Base-by-base conservation (phyloP, 352 stramenopile species). In the Globisporangium middletonii region DNA sequence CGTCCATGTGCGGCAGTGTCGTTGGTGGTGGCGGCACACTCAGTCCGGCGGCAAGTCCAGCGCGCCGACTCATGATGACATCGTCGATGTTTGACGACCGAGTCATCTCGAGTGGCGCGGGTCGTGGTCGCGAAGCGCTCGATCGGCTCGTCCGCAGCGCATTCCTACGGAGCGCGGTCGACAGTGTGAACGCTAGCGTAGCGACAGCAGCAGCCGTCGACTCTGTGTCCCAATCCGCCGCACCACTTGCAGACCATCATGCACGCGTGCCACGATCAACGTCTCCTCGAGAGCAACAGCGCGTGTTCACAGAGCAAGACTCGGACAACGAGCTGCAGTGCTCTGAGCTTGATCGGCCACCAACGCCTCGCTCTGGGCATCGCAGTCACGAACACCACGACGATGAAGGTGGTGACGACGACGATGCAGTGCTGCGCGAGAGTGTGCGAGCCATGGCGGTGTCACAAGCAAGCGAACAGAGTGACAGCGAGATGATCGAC, bases 101-200 rank as follows among this genome's bases (percentile, higher is more conserved):
- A 43, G 59, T 61, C 1, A 68, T 80, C 16, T 54, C 62, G 18
- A 75, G 62, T 37, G 69, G 73, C n/a, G 72, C 63, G 18, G 76
- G 76, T 0, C 69, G 74, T 45, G 77, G 73, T 8, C 72, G 77
- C 30, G 77, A 87, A 61, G 70, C 77, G 11, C 64, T 87, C 37
- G 77, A 84, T 59, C 73, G 77, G 1, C 59, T 87, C 27, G 69
- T 86, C 15, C 65, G 73, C 2, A 76, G 70, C 55, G 73, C 76
- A 16, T 82, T 86, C 12, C 63, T 73, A 15, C 69, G 59, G 12
- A 73, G 62, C 30, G 57, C 62, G 16, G 43, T 53, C 33, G 41
- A 57, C 6, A 49, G 44, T 2, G 30, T 47, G 30, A 65, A 18
- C 26, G 26, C 13, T 2, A 26, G 45, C 2, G 55, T 49, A 16